Percentiles rank a stretch among this genome's conserved stretches.
Evolutionary conservation across 1,139 yeast genomes (phyloP).

Genomic region (Debaryomycetaceae sp.): DNA sequence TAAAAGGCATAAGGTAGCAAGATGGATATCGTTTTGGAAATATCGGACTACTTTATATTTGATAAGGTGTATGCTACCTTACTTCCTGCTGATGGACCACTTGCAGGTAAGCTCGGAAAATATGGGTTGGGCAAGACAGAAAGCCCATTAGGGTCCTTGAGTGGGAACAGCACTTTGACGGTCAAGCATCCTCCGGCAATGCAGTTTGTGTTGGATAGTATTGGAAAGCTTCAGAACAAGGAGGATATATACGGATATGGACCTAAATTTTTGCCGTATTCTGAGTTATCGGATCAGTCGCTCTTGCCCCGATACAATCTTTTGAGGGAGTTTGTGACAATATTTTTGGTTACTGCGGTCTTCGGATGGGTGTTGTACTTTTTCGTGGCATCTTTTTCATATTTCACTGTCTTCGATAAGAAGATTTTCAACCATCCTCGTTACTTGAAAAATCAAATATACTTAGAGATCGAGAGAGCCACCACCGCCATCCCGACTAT

Average conservation of each 20-base stretch:
- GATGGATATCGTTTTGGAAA: constrained; percentile 91
- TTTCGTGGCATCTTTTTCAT: constrained; percentile 71
- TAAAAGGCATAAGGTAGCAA: constrained; percentile 1
- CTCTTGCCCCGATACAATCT: constrained; percentile 67
- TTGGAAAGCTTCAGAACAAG: constrained; percentile 27
- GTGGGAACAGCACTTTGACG: constrained; percentile 9
- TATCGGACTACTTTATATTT: constrained; percentile 64
- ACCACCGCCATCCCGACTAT: constrained; percentile 78
- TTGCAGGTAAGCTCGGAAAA: constrained; percentile 10
- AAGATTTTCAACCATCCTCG: constrained; percentile 93
- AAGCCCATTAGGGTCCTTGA: constrained; percentile 4
- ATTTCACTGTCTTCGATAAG: constrained; percentile 75
- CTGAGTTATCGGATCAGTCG: constrained; percentile 57
- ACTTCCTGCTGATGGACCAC: constrained; percentile 33
- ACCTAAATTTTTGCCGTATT: constrained; percentile 39
- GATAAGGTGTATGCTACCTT: constrained; percentile 66
- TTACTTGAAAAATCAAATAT: constrained; percentile 88
- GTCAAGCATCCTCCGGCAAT: constrained; percentile 13
- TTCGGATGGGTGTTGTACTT: constrained; percentile 86
- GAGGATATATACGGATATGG: constrained; percentile 37
- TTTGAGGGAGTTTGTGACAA: constrained; percentile 64
- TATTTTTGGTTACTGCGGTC: constrained; percentile 68
- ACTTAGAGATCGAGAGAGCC: constrained; percentile 77
- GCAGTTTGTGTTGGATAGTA: constrained; percentile 14
- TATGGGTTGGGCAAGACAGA: constrained; percentile 2